Base-by-base conservation (phyloP, 2,329 filamentous ascomycete genomes). In the Cercospora zeae-maydis region DNA sequence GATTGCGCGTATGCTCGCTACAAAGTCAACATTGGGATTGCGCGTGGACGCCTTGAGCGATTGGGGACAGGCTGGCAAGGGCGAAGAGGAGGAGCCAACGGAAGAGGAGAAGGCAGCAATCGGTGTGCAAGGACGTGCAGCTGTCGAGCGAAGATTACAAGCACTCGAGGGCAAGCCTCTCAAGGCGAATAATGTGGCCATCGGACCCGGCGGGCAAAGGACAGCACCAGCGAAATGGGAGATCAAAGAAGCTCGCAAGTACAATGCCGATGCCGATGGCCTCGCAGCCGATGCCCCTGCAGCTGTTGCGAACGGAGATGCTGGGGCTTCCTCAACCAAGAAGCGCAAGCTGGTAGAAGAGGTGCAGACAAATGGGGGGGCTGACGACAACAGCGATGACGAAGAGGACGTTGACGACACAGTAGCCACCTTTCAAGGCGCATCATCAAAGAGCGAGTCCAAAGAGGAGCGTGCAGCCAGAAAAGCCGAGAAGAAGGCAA, bases 1-100 rank as follows among this genome's bases (percentile, higher is more conserved):
- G 84, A 96, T 99, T 75, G 95, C 95, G 45, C 91, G 95, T 84
- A 92, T 96, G 83, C 85, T 99, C 65, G 90, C 95, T 54, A 90
- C 93, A 70, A 98, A 98, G 84, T 88, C 93, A 52, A 92, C 95
- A 27, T 86, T 99, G 56, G 93, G 93, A 83, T 83, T 97, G 54
- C 92, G 95, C 79, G 90, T 96, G 55, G 95, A 99, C 78, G 92
- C 95, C 30, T 84, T 96, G 49, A 87, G 88, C 59, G 90, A 93
- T 67, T 92, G 90, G 83, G 85, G 85, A 66, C 84, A 84, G 52
- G 86, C 89, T 62, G 86, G 86, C 64, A 83, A 88, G 64, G 87
- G 89, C 54, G 86, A 81, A 64, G 82, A 85, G 64, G 72, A 75
- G 69, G 74, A 75, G 70, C 83, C 87, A 24, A 91, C 93, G 30